Evolutionary conservation across 306 rosid genomes (phyloP), one percentile per base, ranked within the genome.

Genomic region (Cucumis cinereus): DNA sequence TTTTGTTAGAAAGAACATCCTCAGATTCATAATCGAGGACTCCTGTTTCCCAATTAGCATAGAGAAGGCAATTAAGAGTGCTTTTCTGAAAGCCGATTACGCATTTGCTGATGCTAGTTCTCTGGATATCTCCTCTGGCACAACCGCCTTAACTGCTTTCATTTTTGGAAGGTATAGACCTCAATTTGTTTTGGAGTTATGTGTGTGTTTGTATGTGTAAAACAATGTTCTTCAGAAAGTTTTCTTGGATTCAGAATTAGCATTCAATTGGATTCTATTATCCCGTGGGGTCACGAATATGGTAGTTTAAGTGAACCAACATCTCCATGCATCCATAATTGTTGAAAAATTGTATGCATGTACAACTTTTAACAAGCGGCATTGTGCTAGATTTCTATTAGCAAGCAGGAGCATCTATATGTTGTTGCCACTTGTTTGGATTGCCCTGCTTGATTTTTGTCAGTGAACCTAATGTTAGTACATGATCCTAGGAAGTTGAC

Each of bases 61-160:
- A 76, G 85, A 87, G 86, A 83, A 83, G 64, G 92, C 97, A 73
- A 84, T 91, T 74, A 81, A 84, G 73, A 83, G 88, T 84, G 97
- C 95, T 28, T 91, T 88, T 72, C 70, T 84, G 77, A 91, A 82
- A 84, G 94, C 94, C 6, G 97, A 91, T 81, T 84, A 89, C 74
- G 94, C 91, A 68, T 89, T 91, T 85, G 92, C 92, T 38, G 94
- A 89, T 80, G 87, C 91, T 23, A 85, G 89, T 68, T 82, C 89
- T 33, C 88, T 91, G 62, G 94, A 91, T 82, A 88, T 89, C 78
- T 91, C 94, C 67, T 91, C 97, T 62, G 97, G 97, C 74, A 89
- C 97, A 78, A 91, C 97, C 36, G 94, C 91, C 57, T 76, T 91
- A 52, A 88, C 97, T 81, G 88, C 92, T 62, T 79, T 91, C 73